Base-by-base conservation (phyloP, 257 asterid species). In the Gentiana straminea region DNA sequence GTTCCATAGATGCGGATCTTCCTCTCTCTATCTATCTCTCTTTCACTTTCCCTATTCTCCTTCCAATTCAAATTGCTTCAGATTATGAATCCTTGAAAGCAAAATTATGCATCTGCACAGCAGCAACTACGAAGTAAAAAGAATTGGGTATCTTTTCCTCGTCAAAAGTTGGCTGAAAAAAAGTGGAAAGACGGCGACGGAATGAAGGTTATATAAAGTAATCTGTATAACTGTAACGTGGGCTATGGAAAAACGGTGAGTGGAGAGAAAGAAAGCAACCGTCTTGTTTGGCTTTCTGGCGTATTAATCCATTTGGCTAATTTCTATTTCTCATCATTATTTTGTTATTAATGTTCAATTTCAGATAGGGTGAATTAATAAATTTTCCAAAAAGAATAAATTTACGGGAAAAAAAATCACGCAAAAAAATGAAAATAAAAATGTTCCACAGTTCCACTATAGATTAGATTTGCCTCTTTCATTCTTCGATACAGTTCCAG, bases 1-100 rank as follows among this genome's bases (percentile, higher is more conserved):
- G 98, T 72, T 92, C 98, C 98, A 92, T 92, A 33, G 55, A 64
- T 3, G 44, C 8, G 44, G 77, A 82, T 72, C 24, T 24, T 24
- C 24, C 24, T 24, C 24, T 24, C 24, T 24, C 24, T 24, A 24
- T 76, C 90, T 79, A 77, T 82, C 76, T 63, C 44, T 39, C 44
- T 49, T 44, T 15, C 41, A 47, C 35, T 9, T 36, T 53, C 35
- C 57, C 48, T 11, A 5, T 39, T 51, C 54, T 35, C 58, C 35
- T 60, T 5, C 60, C 44, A 3, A 7, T 3, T 39, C 33, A 49
- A 63, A 68, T 55, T 51, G 59, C 33, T 51, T 60, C 64, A 43
- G 24, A 37, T 55, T 58, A 35, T 51, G 34, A 39, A 39, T 39
- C 44, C 8, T 39, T 7, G 7, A 39, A 39, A 3, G 44, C 44